Percentiles rank a stretch among this genome's conserved stretches.
Evolutionary conservation across 306 rosid genomes (phyloP).

Genomic region (Cyamopsis tetragonoloba): DNA sequence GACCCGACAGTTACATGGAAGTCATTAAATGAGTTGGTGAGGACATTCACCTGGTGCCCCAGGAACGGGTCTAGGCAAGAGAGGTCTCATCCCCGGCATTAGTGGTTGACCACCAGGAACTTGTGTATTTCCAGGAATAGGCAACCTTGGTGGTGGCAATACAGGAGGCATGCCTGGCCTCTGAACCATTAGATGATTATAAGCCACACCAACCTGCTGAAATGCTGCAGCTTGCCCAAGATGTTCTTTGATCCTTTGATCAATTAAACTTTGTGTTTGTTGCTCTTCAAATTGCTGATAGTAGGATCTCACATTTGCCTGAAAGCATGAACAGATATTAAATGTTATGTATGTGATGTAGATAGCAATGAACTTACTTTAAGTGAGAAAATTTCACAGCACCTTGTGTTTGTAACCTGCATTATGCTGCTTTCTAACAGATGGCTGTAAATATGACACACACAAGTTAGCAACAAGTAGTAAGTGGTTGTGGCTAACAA

Average conservation of each 20-base stretch:
- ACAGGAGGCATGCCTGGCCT: slow-evolving; percentile 77
- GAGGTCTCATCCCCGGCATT: slow-evolving; percentile 77
- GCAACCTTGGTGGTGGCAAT: slow-evolving; percentile 64
- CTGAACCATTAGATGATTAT: slow-evolving; percentile 67
- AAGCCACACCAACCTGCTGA: slow-evolving; percentile 89
- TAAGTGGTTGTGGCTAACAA: background rate
- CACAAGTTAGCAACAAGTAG: background rate
- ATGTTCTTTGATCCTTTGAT: slow-evolving; percentile 95
- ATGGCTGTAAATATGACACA: slow-evolving; percentile 61
- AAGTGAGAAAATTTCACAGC: background rate
- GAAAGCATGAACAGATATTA: slow-evolving; percentile 2
- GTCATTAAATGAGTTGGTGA: background rate
- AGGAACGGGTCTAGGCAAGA: slow-evolving; percentile 76
- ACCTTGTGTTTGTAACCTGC: slow-evolving; percentile 99
- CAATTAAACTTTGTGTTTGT: slow-evolving; percentile 90
- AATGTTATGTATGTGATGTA: background rate
- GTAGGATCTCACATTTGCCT: slow-evolving; percentile 88
- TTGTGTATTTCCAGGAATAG: slow-evolving; percentile 52
- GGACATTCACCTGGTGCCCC: slow-evolving; percentile 65
- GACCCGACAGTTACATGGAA: background rate
- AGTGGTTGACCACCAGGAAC: slow-evolving; percentile 52
- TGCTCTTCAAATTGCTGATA: slow-evolving; percentile 97
- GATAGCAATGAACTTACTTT: background rate
- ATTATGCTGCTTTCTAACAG: slow-evolving; percentile 96
- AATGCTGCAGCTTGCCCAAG: slow-evolving; percentile 90